Evolutionary conservation across 2,329 filamentous ascomycete species (phyloP).

Genomic region (Amphichorda felina): DNA sequence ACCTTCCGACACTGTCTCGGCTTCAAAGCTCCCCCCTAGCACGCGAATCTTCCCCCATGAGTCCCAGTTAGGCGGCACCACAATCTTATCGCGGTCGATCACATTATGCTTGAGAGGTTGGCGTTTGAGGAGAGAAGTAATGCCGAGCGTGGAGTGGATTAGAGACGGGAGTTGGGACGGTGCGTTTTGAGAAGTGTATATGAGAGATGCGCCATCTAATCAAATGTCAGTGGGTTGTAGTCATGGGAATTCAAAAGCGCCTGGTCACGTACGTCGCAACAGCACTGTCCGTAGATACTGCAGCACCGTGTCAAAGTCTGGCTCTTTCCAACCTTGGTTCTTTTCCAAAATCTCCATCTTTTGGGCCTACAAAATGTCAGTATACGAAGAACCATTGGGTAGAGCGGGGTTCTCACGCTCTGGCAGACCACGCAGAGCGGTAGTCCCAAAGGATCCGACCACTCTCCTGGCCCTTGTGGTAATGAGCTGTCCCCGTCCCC

Average conservation of each 20-base stretch:
- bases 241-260: constrained; percentile 1
- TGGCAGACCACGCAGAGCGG: constrained; percentile 93
- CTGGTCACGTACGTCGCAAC: constrained; percentile 56
- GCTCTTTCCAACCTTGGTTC: constrained; percentile 87
- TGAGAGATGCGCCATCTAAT: constrained; percentile 69
- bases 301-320: constrained; percentile 90
- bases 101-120: constrained; percentile 79
- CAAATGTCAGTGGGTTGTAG: not conserved
- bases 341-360: constrained; percentile 86
- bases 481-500: constrained; percentile 57
- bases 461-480: constrained; percentile 79
- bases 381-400: not conserved
- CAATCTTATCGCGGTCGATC: constrained; percentile 86
- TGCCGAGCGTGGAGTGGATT: constrained; percentile 75
- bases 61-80: constrained; percentile 95
- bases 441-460: constrained; percentile 80
- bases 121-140: constrained; percentile 71
- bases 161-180: constrained; percentile 68
- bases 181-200: constrained; percentile 71
- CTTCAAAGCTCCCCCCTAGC: constrained; percentile 81
- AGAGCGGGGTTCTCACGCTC: constrained; percentile 48
- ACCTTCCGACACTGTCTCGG: constrained; percentile 70
- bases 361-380: constrained; percentile 47
- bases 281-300: constrained; percentile 86
- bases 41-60: constrained; percentile 97